Evolutionary conservation across 257 asterid species (phyloP), one percentile per base, ranked within the genome.

Genomic region (Nicotiana tabacum): DNA sequence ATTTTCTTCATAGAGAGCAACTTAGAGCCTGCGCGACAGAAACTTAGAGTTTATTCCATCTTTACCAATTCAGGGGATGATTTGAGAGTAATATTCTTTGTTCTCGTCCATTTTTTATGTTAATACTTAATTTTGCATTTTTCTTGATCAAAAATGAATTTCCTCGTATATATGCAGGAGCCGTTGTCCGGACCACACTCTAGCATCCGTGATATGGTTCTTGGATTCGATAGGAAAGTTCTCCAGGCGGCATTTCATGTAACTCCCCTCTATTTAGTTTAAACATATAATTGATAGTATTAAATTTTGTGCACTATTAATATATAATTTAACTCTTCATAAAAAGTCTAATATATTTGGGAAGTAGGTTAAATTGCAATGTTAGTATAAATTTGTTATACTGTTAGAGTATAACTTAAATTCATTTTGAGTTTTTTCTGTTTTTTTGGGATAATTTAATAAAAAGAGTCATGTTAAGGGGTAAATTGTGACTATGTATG

Each of bases 181-280:
- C 90, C 89, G 37, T 32, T 69, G 77, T 83, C 66, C 24, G 90
- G 83, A 33, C 94, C 97, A 9, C 94, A 96, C 83, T 89, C 99
- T 0, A 85, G 92, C 69, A 82, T 96, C 68, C 88, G 95, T 1
- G 92, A 93, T 43, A 58, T 92, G 89, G 87, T 96, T 83, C 91
- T 93, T 33, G 97, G 98, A 83, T 94, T 96, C 9, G 98, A 91
- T 86, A 90, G 78, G 83, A 87, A 82, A 66, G 92, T 90, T 62
- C 91, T 96, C 39, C 91, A 88, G 83, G 93, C 91, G 51, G 86
- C 97, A 76, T 94, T 96, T 81, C 78, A 84, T 93, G 98, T 91
- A 78, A 39, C 6, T 24, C 0, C 1, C 62, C 62, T 3, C 37
- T 11, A 35, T 60, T 79, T 33, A 3, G 60, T 78, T 79, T 8